Percentiles rank a stretch among this genome's conserved stretches.
Conservation (phyloP, 176 grass and related monocot species). For the Cenchrus purpureus region DNA sequence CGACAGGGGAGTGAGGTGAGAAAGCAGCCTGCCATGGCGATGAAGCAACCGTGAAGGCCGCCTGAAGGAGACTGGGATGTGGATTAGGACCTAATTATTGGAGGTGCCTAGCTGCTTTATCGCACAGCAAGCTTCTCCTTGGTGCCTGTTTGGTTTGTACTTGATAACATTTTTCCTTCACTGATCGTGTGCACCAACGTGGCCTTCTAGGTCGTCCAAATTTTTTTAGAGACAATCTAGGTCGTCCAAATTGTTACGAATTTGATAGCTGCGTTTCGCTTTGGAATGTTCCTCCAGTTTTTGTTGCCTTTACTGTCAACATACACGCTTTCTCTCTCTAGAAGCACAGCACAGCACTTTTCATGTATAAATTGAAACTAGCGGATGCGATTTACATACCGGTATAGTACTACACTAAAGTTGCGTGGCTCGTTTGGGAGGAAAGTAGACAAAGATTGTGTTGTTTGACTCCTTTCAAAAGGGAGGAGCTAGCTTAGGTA, state of each 20-base stretch:
- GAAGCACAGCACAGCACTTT: too few species aligned
- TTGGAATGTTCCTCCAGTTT: too few species aligned
- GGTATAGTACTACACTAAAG: not conserved
- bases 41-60: slow-evolving; percentile 23
- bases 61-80: not conserved
- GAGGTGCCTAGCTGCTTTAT: slow-evolving; percentile 32
- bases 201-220: slow-evolving; percentile 38
- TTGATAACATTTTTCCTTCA: not conserved
- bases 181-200: not conserved
- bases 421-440: not conserved
- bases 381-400: not conserved
- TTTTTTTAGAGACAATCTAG: too few species aligned
- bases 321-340: too few species aligned
- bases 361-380: too few species aligned
- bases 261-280: not conserved
- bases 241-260: slow-evolving; percentile 46
- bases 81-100: slow-evolving; percentile 34
- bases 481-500: slow-evolving; percentile 19
- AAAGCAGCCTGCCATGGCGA: not conserved
- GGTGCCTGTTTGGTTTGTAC: slow-evolving; percentile 32
- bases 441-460: not conserved
- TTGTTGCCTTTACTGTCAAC: too few species aligned
- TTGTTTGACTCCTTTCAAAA: slow-evolving; percentile 17
- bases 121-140: slow-evolving; percentile 43
- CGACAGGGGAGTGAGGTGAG: slow-evolving; percentile 3